phyloP scores from a whole-genome alignment of 2,329 filamentous ascomycete species.

The Aspergillus unguis region DNA sequence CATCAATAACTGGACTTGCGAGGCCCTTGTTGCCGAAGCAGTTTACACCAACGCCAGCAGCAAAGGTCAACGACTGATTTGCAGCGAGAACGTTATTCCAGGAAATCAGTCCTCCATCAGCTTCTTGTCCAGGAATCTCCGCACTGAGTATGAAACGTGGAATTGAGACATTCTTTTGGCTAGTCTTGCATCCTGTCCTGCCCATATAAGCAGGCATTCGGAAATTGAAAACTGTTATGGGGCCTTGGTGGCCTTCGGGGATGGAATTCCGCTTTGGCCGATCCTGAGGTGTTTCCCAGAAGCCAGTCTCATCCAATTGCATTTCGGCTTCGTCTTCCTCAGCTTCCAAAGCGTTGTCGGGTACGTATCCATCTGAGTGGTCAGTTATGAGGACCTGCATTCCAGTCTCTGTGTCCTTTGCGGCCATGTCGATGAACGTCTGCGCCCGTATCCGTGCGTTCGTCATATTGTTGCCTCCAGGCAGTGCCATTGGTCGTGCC shows the following conservation, averaged over 20 bases:
- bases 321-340: slow-evolving; percentile 32
- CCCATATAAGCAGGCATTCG: slow-evolving; percentile 44
- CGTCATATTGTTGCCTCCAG: slow-evolving; percentile 43
- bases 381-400: slow-evolving; percentile 43
- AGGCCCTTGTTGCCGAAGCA: slow-evolving; percentile 29
- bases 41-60: slow-evolving; percentile 32
- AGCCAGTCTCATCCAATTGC: slow-evolving; percentile 34
- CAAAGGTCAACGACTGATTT: slow-evolving; percentile 39
- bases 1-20: slow-evolving; percentile 25
- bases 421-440: slow-evolving; percentile 44
- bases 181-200: slow-evolving; percentile 28
- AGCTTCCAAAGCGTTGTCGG: slow-evolving; percentile 31
- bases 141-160: slow-evolving; percentile 42
- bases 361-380: slow-evolving; percentile 37
- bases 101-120: slow-evolving; percentile 43
- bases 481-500: slow-evolving; percentile 39
- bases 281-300: slow-evolving; percentile 24
- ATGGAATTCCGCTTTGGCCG: slow-evolving; percentile 20
- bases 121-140: slow-evolving; percentile 42
- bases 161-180: slow-evolving; percentile 28
- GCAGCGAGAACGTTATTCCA: slow-evolving; percentile 45
- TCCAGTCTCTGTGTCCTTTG: slow-evolving; percentile 40
- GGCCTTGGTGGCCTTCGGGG: slow-evolving; percentile 24
- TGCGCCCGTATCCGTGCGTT: slow-evolving; percentile 46
- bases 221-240: slow-evolving; percentile 40